Evolutionary conservation across 2,329 filamentous ascomycete genomes (phyloP).

Genomic region (Cladobotryum mycophilum): DNA sequence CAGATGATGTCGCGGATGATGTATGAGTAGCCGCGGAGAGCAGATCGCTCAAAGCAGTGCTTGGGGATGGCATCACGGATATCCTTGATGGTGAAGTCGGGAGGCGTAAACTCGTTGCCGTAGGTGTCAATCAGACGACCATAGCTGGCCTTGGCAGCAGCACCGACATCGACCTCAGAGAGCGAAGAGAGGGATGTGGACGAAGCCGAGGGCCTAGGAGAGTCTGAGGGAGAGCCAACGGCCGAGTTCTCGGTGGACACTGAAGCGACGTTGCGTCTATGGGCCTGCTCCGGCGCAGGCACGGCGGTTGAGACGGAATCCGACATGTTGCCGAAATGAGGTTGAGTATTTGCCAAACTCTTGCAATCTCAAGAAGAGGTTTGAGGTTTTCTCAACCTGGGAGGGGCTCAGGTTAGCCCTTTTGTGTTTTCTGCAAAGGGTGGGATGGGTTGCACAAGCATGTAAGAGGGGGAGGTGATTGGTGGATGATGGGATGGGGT

Average conservation of each 20-base stretch:
- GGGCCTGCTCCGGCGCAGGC: conserved; percentile 34
- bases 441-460: no score
- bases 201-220: conserved; percentile 61
- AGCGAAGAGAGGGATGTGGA: conserved; percentile 90
- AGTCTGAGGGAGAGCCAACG: conserved; percentile 52
- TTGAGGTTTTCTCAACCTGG: no score
- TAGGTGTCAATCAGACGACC: conserved; percentile 81
- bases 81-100: conserved; percentile 96
- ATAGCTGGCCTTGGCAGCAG: conserved; percentile 36
- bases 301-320: conserved; percentile 30
- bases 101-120: conserved; percentile 88
- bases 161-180: conserved; percentile 53
- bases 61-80: conserved; percentile 95
- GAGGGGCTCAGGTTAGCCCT: no score
- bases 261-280: conserved; percentile 43
- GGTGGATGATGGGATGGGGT: no score
- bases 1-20: conserved; percentile 73
- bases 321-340: no score
- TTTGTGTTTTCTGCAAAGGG: no score
- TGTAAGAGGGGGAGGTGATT: no score
- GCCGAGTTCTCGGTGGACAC: conserved; percentile 51
- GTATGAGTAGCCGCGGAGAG: conserved; percentile 67
- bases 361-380: no score
- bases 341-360: no score
- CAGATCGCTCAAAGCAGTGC: conserved; percentile 92